Evolutionary conservation across 345 rosid genomes (phyloP).

Genomic region (Gossypium arboreum): DNA sequence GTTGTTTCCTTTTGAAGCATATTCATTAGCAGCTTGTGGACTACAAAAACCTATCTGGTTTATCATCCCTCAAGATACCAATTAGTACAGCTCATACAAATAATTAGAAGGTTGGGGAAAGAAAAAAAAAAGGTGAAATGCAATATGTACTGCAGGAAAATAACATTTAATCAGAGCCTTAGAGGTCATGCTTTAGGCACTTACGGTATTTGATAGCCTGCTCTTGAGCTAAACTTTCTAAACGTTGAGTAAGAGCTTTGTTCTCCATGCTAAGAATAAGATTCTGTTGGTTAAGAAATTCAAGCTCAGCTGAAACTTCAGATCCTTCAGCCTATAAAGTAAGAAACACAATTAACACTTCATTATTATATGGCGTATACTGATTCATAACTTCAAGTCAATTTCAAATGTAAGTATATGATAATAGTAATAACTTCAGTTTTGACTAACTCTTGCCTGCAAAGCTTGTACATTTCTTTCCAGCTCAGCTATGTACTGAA

Average conservation of each 20-base stretch:
- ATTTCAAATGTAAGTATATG: neutral
- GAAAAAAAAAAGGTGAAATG: neutral
- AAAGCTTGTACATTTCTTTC: conserved; percentile 96
- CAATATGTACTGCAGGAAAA: conserved; percentile 9
- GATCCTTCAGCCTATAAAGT: conserved; percentile 68
- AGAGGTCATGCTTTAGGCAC: conserved; percentile 23
- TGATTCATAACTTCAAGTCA: neutral
- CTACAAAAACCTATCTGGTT: neutral
- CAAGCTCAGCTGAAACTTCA: conserved; percentile 83
- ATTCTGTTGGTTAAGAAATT: conserved; percentile 73
- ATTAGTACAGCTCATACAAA: no score
- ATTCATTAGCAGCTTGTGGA: neutral
- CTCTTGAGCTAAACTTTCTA: conserved; percentile 79
- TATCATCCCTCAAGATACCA: no score
- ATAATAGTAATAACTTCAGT: neutral
- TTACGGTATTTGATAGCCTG: conserved; percentile 73
- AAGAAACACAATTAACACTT: conserved; percentile 9
- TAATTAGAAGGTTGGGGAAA: neutral
- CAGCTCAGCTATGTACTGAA: conserved; percentile 97
- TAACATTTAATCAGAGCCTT: neutral
- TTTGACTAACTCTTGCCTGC: conserved; percentile 51
- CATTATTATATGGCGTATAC: neutral
- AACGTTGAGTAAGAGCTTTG: conserved; percentile 76
- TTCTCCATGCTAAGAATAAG: conserved; percentile 89
- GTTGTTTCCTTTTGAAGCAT: neutral